phyloP scores from a whole-genome alignment of 306 rosid species.

The Cucurbita ficifolia region DNA sequence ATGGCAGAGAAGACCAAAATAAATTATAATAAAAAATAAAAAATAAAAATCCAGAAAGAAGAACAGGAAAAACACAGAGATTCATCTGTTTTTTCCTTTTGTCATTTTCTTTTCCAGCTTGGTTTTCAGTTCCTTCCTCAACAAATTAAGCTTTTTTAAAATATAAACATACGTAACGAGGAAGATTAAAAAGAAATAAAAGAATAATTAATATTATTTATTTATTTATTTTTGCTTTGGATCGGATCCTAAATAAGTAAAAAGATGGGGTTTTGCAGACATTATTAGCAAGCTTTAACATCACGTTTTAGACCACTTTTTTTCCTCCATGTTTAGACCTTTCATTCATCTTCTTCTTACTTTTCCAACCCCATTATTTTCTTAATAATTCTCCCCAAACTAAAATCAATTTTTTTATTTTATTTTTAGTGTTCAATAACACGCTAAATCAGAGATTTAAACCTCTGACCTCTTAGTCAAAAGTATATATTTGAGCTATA shows the following conservation, averaged over 20 bases:
- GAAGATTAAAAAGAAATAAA: not conserved
- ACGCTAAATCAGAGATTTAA: no score
- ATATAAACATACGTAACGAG: not conserved
- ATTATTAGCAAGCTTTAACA: conserved; percentile 9
- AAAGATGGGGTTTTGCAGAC: not conserved
- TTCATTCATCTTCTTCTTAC: not conserved
- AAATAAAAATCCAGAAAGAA: not conserved
- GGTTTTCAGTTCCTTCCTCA: not conserved
- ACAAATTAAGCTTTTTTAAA: not conserved
- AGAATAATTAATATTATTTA: not conserved
- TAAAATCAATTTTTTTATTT: no score
- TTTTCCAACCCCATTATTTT: not conserved
- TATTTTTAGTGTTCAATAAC: no score
- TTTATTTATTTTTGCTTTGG: not conserved
- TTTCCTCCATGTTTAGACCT: not conserved
- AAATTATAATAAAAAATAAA: not conserved
- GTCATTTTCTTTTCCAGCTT: not conserved
- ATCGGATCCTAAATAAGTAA: not conserved
- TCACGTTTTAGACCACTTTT: conserved; percentile 19
- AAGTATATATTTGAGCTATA: no score
- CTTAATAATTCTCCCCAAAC: not conserved
- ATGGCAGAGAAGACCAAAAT: not conserved
- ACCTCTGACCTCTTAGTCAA: no score
- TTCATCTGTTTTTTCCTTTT: not conserved
- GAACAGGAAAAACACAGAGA: not conserved